Evolutionary conservation across 352 stramenopile species (phyloP), one percentile per base, ranked within the genome.

Genomic region (Phytophthora colocasiae): DNA sequence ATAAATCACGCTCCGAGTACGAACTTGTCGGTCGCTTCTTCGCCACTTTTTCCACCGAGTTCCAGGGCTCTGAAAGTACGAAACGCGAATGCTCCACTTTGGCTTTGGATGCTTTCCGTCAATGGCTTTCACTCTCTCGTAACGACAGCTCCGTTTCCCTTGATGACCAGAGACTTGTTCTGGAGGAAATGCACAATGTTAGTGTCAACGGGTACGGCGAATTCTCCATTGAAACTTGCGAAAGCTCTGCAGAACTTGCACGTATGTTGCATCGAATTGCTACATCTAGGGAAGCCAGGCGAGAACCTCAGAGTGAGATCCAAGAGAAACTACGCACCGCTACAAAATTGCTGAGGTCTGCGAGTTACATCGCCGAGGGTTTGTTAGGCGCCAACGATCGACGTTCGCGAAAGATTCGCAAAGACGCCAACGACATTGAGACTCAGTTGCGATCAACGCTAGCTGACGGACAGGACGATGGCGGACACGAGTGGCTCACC

Each of bases 221-320:
- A 47, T 91, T 87, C 44, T 86, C 81, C 44, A 44, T 91, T 1
- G 81, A 93, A 27, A 71, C 81, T 6, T 81, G 73, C 12, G 81
- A 89, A 29, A 78, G 66, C 15, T 63, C 70, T 4, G 59, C 47
- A 0, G 75, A 87, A 4, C 62, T 91, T 7, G 82, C 69, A 0
- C 48, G 64, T 17, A 69, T 81, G 26, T 54, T 90, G 6, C 39
- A 80, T 12, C 72, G 67, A 12, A 75, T 83, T 26, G 62, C 45
- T 52, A 55, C 22, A 62, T n/a, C 66, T 29, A 52, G 55, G 63
- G 46, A 53, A 24, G 17, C 40, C 22, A 59, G 54, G 34, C 52
- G 19, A 44, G 19, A 48, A 43, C 34, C 34, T 32, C 55, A 63
- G 17, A 58, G 22, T 12, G 50, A 68, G 24, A 63, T 39, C 6